Evolutionary conservation across 495 filamentous ascomycete species (phyloP), one percentile per base, ranked within the genome.

Genomic region (Aspergillus ellipticus): DNA sequence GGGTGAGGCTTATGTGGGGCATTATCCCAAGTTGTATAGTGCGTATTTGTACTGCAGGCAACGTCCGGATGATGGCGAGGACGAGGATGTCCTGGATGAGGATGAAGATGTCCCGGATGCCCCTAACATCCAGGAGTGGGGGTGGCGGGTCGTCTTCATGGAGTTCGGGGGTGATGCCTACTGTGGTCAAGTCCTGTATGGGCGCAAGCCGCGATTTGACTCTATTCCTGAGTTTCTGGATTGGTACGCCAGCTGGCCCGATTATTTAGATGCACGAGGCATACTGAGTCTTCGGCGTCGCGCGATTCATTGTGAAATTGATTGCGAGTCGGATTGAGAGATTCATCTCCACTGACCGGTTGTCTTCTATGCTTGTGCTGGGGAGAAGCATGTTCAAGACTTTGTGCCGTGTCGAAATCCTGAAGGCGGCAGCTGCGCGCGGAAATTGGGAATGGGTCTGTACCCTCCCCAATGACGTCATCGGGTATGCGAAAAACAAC

Each of bases 391-490:
- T n/a, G n/a, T n/a, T n/a, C n/a, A n/a, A n/a, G n/a, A n/a, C n/a
- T n/a, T n/a, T n/a, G n/a, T n/a, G n/a, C n/a, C n/a, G n/a, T n/a
- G n/a, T n/a, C n/a, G n/a, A n/a, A n/a, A n/a, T n/a, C n/a, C n/a
- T n/a, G n/a, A n/a, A n/a, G n/a, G n/a, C n/a, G n/a, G n/a, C n/a
- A n/a, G n/a, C n/a, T n/a, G n/a, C n/a, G n/a, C n/a, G n/a, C n/a
- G n/a, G n/a, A n/a, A n/a, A n/a, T n/a, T 73, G 69, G 65, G 69
- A 74, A 39, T 74, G 73, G 69, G 67, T 74, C 2, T 75, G 78
- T 17, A 82, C 80, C 2, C 79, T 82, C 51, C 81, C 78, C 10
- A 75, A 82, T 57, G 81, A 82, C 53, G 78, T 83, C 0, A 66
- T 82, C 58, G 76, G 78, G 2, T 63, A 55, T 37, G 68, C 67